phyloP scores from a whole-genome alignment of 768 basidiomycete species.

The Pholiota conissans region DNA sequence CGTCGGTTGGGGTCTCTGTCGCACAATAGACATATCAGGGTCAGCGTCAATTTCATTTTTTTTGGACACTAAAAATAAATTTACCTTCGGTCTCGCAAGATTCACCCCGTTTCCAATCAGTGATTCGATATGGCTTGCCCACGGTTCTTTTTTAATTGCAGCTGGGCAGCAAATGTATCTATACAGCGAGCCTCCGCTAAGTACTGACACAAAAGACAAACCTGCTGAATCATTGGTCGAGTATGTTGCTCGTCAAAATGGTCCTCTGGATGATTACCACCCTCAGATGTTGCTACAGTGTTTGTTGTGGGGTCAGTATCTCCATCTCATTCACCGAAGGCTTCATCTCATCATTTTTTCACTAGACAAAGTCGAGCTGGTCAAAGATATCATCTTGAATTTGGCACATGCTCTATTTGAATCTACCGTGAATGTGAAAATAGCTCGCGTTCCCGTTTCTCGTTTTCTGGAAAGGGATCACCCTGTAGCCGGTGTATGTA shows the following conservation, averaged over 20 bases:
- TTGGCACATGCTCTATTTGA: constrained; percentile 47
- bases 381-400: constrained; percentile 77
- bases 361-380: constrained; percentile 80
- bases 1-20: constrained; percentile 76
- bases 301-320: constrained; percentile 79
- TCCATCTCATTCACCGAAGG: background rate
- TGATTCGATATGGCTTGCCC: constrained; percentile 90
- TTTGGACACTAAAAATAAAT: constrained; percentile 2
- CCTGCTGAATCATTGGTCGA: constrained; percentile 65
- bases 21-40: constrained; percentile 69
- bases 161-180: constrained; percentile 84
- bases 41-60: constrained; percentile 29
- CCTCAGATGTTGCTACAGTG: constrained; percentile 93
- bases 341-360: constrained; percentile 2
- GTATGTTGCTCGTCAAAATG: constrained; percentile 79
- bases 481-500: constrained; percentile 11
- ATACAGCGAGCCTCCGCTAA: constrained; percentile 51
- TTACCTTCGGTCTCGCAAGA: constrained; percentile 38
- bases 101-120: constrained; percentile 77
- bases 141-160: constrained; percentile 80
- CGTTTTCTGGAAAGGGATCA: constrained; percentile 48
- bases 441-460: constrained; percentile 58
- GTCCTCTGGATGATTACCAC: constrained; percentile 88
- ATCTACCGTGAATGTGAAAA: constrained; percentile 14
- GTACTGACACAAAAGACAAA: constrained; percentile 14